Evolutionary conservation across 257 asterid species (phyloP).

Genomic region (Oldenlandia corymbosa): DNA sequence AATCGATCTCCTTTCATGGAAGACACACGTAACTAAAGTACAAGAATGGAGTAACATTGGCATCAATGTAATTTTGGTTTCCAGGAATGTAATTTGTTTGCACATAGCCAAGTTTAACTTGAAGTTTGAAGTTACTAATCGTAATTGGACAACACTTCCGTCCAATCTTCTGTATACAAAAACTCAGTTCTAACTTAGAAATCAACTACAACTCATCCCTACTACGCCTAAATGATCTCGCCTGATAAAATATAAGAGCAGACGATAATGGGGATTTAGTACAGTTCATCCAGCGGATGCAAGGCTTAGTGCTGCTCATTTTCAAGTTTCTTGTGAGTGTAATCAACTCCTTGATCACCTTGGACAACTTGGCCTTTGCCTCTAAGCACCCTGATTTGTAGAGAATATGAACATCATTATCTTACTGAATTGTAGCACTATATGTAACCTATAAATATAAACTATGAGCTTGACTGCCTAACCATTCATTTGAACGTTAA

Average conservation of each 20-base stretch:
- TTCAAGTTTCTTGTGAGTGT: conserved; percentile 53
- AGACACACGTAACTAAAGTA: no score
- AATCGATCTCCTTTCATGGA: neutral
- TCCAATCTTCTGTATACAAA: neutral
- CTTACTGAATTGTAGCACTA: no score
- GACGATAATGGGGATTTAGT: neutral
- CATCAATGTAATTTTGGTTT: neutral
- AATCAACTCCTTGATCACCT: conserved; percentile 50
- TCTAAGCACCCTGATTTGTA: conserved; percentile 46
- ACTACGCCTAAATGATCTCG: neutral
- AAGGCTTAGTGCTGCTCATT: neutral
- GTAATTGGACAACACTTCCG: neutral
- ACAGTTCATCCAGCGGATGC: no score
- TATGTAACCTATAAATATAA: no score
- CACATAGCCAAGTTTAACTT: neutral
- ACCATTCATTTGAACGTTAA: neutral
- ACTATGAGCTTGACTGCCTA: no score
- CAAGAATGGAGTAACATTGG: no score
- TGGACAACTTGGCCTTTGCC: conserved; percentile 63
- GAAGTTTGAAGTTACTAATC: neutral
- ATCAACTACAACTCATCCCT: neutral
- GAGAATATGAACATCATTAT: neutral
- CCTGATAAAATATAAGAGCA: neutral
- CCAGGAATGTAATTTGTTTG: neutral
- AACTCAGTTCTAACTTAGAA: neutral